Percentiles rank a stretch among this genome's conserved stretches.
Evolutionary conservation across 2,329 filamentous ascomycete genomes (phyloP).

Genomic region (Blastomyces emzantsi): DNA sequence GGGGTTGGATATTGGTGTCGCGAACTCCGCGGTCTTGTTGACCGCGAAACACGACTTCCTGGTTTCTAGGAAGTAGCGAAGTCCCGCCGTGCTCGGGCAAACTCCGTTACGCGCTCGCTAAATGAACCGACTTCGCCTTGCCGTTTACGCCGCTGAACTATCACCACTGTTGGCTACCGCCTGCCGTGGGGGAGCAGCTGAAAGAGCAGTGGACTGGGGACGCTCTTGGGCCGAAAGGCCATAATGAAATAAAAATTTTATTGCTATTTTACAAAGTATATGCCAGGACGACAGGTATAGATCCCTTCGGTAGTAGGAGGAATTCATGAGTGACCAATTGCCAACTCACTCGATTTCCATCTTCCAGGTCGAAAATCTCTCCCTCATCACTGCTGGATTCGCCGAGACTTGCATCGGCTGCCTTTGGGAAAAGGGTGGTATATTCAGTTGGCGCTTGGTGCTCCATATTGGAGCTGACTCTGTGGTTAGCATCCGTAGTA

Average conservation of each 20-base stretch:
- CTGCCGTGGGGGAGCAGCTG: neutral
- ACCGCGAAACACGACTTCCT: slow-evolving; percentile 3
- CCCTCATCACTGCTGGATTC: neutral
- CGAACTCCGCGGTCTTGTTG: neutral
- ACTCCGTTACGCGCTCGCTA: neutral
- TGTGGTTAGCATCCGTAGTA: neutral
- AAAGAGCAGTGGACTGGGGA: neutral
- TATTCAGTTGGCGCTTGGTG: slow-evolving; percentile 16
- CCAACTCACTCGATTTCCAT: neutral
- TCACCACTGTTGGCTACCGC: neutral
- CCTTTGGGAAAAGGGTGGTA: neutral
- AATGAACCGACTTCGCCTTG: neutral
- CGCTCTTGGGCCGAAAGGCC: no score
- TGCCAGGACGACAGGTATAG: slow-evolving; percentile 5
- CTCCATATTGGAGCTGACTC: neutral
- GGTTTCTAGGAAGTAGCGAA: neutral
- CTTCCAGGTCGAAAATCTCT: neutral
- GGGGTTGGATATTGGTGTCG: neutral
- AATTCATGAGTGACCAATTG: slow-evolving; percentile 2
- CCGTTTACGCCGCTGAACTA: neutral
- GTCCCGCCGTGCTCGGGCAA: neutral
- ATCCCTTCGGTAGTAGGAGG: neutral
- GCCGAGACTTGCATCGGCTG: neutral
- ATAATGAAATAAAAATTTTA: neutral
- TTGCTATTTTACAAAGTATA: slow-evolving; percentile 4